A percentile compares a stretch with the other conserved stretches of the same genome.
Evolutionary conservation across 768 basidiomycete species (phyloP).

Genomic region (Calocybe gangraenosa): DNA sequence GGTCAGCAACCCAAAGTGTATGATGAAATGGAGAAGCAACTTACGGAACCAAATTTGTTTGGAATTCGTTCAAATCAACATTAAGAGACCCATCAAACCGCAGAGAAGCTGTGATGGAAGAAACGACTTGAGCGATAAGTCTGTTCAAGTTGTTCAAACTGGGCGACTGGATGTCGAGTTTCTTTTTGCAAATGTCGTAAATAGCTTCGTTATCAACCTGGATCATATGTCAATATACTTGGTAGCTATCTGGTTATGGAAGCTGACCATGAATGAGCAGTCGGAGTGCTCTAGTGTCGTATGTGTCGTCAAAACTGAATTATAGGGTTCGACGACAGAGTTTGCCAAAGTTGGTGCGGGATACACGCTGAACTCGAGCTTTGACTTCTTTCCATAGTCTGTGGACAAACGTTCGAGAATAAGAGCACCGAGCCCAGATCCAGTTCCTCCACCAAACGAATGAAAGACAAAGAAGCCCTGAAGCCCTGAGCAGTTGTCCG

Average conservation of each 20-base stretch:
- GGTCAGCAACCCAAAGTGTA: constrained; percentile 47
- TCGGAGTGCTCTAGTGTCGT: constrained; percentile 98
- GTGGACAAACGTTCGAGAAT: constrained; percentile 93
- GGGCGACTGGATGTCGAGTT: constrained; percentile 78
- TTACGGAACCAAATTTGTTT: constrained; percentile 96
- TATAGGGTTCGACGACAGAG: constrained; percentile 98
- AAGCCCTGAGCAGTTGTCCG: constrained; percentile 94
- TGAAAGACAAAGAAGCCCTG: constrained; percentile 99
- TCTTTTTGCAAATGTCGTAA: constrained; percentile 99
- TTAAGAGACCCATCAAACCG: constrained; percentile 97
- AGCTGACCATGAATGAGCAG: constrained; percentile 93
- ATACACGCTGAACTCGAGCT: constrained; percentile 97
- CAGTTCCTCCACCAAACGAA: constrained; percentile 99
- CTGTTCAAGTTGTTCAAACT: constrained; percentile 94
- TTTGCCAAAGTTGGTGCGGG: constrained; percentile 90
- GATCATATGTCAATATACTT: constrained; percentile 7
- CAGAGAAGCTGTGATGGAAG: constrained; percentile 94
- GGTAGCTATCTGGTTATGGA: background rate
- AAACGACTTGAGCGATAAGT: constrained; percentile 97
- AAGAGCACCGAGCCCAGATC: constrained; percentile 96
- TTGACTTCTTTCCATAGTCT: constrained; percentile 99
- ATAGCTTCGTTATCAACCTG: constrained; percentile 86
- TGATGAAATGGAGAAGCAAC: constrained; percentile 62
- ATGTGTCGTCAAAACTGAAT: constrained; percentile 94
- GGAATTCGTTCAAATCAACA: constrained; percentile 97